Evolutionary conservation across 2,329 filamentous ascomycete species (phyloP).

Genomic region (Trichothecium roseum): DNA sequence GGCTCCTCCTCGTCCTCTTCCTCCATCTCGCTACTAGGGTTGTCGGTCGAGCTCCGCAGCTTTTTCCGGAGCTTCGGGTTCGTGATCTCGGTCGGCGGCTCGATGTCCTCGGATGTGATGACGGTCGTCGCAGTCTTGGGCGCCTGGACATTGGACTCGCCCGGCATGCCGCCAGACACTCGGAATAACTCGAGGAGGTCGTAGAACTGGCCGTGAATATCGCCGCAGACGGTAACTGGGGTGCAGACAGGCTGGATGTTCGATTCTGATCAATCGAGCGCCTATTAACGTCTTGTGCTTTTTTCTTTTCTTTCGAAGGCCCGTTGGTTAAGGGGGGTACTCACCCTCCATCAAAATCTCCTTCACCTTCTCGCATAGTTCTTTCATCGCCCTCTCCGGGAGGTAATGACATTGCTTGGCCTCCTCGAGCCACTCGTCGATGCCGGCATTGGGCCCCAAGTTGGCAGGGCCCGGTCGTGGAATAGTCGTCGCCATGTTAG

Average conservation of each 20-base stretch:
- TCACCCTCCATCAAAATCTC: constrained; percentile 96
- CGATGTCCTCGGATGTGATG: constrained; percentile 84
- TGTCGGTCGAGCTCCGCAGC: constrained; percentile 42
- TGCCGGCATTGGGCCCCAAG: constrained; percentile 69
- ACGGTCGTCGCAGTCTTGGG: constrained; percentile 60
- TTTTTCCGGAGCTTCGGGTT: constrained; percentile 82
- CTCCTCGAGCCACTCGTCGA: constrained; percentile 94
- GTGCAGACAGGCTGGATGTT: constrained; percentile 98
- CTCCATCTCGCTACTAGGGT: constrained; percentile 35
- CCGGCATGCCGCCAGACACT: constrained; percentile 93
- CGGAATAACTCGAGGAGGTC: constrained; percentile 94
- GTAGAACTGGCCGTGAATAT: constrained; percentile 98
- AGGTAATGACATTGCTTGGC: constrained; percentile 97
- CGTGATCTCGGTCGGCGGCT: constrained; percentile 80
- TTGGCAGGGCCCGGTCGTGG: constrained; percentile 88
- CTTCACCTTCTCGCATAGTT: constrained; percentile 97
- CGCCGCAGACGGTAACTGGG: constrained; percentile 92
- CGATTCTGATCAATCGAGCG: constrained; percentile 52
- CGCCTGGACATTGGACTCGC: constrained; percentile 60
- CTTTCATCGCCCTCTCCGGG: constrained; percentile 95
- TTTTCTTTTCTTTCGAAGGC: too few species aligned
- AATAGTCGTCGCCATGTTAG: constrained; percentile 38
- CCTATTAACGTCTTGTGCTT: too few species aligned
- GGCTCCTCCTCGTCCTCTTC: constrained; percentile 38
- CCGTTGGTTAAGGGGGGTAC: constrained; percentile 5